Base-by-base conservation (phyloP, 1,284 basidiomycete genomes). In the Abortiporus biennis region DNA sequence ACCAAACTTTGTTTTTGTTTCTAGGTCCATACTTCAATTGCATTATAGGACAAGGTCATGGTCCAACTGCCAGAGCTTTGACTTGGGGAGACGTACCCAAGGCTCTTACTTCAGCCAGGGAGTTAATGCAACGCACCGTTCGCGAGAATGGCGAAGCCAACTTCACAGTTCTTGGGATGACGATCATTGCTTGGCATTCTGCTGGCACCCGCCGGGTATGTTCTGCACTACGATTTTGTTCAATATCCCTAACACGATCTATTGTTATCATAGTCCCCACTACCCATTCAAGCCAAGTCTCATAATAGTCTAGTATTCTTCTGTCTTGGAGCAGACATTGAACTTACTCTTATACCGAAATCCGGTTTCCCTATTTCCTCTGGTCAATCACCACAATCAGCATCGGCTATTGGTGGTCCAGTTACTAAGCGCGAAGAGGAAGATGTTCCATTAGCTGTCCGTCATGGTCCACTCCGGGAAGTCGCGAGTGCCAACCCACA, bases 121-220 rank as follows among this genome's bases (percentile, higher is more conserved):
- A 17, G 9, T 35, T 35, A 35, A 35, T 49, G 5, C 49, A 42
- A n/a, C 37, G 17, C 8, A 25, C 38, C 4, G 30, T 30, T 17
- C 52, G 48, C 12, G 47, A 16, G 2, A 9, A 47, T 37, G 37
- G 49, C 42, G 40, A 47, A 2, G 40, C 31, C 15, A 40, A n/a
- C n/a, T 48, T 55, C 32, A 43, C 41, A n/a, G 55, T 69, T 42
- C 45, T 54, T 21, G 41, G 50, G 44, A 32, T 70, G 16, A 48
- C 47, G 13, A 44, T 66, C 3, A 47, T 53, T 15, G 66, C 58
- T 8, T 69, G 67, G 68, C 48, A 48, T 20, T 49, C 44, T 8
- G 3, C 56, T 2, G 67, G 68, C 19, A 53, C 51, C n/a, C 63
- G 47, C 37, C 67, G 54, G 58, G 67, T 68, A 8, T 30, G 58